Conservation (phyloP, 108 stramenopile species). For the Cyclotella distinguenda region DNA sequence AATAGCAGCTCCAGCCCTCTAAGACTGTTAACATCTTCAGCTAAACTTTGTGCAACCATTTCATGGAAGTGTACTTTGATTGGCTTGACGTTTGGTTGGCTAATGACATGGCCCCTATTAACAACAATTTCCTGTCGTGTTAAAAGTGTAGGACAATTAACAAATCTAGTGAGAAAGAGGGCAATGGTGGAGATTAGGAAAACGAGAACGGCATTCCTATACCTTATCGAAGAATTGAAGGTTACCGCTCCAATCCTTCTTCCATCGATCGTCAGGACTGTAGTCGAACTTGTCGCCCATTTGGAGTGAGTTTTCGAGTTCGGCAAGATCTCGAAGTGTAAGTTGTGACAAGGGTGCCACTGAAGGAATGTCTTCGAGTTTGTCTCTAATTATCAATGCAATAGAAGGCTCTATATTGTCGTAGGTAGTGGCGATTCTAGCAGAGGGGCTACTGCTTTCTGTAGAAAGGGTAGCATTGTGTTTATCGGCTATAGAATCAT, state of each 20-base stretch:
- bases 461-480: too few species aligned
- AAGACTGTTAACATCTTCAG: slow-evolving; percentile 33
- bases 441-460: too few species aligned
- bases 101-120: slow-evolving; percentile 45
- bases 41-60: slow-evolving; percentile 52
- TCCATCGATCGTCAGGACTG: slow-evolving; percentile 58
- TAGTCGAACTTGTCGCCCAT: slow-evolving; percentile 44
- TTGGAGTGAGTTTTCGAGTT: slow-evolving; percentile 49
- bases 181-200: too few species aligned
- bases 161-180: too few species aligned
- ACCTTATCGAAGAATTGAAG: slow-evolving; percentile 55
- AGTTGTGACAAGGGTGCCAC: neutral
- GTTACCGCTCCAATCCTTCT: slow-evolving; percentile 80
- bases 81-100: slow-evolving; percentile 31
- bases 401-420: slow-evolving; percentile 7
- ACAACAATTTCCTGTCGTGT: slow-evolving; percentile 60
- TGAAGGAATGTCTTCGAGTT: slow-evolving; percentile 1
- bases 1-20: slow-evolving; percentile 62
- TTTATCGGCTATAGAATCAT: too few species aligned
- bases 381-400: slow-evolving; percentile 2
- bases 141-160: too few species aligned
- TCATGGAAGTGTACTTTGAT: slow-evolving; percentile 40
- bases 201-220: too few species aligned
- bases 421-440: neutral
- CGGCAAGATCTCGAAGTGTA: slow-evolving; percentile 14